Evolutionary conservation across 1,284 basidiomycete species (phyloP), one percentile per base, ranked within the genome.

Genomic region (Stygiomarasmius scandens): DNA sequence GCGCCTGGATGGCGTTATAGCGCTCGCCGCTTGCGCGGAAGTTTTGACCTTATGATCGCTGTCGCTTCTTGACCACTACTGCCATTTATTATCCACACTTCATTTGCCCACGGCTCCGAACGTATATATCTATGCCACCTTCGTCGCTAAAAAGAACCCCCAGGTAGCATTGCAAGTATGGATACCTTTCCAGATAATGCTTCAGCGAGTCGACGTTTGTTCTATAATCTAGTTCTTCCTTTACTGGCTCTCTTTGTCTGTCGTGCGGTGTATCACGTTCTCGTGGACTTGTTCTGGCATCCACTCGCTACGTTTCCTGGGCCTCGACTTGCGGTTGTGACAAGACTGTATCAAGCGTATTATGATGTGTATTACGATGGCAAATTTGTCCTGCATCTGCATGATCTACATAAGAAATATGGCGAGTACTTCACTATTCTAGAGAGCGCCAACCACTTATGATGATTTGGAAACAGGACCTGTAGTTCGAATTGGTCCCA

Each of bases 401-500:
- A 55, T 9, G 20, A 50, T 5, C 43, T 62, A 10, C 63, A 64
- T 43, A 38, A 44, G n/a, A 36, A 22, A 9, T 59, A 59, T 46
- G 63, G 63, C 61, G 53, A 0, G 56, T 3, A 23, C 16, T 2
- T 20, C 12, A n/a, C 14, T 20, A 9, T n/a, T 29, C 20, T 12
- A 22, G 2, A 19, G 29, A n/a, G 16, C 12, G 19, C 6, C n/a
- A 22, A 32, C 1, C 25, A 44, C 5, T 24, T 3, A 29, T n/a
- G n/a, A 23, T 10, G 22, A 19, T 32, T 9, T 5, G 20, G 20
- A 38, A 20, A 23, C 16, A 49, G 63, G 61, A 19, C 54, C 58
- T 32, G 55, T 64, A 11, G 55, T 64, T 6, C 48, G 63, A 23
- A 53, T 64, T 23, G 56, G 56, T 19, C 61, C 63, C 1, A 64